These are phyloP conservation scores for Stachybotrys echinatus DNA, from an alignment of 2,329 filamentous ascomycete genomes.

Conservation along the genomic window DNA sequence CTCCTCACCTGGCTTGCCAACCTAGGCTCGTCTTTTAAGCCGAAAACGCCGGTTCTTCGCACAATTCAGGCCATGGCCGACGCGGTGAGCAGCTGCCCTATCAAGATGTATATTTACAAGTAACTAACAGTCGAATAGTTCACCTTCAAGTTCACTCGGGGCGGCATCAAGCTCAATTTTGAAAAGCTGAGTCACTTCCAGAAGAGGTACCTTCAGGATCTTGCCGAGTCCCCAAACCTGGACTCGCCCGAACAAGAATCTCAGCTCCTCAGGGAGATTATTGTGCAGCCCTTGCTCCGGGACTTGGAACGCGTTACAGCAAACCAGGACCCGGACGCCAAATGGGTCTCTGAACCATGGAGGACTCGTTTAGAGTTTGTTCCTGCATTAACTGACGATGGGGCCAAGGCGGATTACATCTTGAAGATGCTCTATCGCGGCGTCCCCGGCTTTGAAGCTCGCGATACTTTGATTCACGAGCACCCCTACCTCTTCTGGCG, in stretches of 20 bases:
- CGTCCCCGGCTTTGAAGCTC: conserved; percentile 14
- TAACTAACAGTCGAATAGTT: conserved; percentile 48
- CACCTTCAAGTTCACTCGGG: conserved; percentile 81
- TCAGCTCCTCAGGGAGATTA: conserved; percentile 14
- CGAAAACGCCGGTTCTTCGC: conserved; percentile 21
- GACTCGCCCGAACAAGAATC: conserved; percentile 15
- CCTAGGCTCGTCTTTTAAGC: conserved; percentile 38
- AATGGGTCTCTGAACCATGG: conserved; percentile 14
- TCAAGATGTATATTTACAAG: background rate
- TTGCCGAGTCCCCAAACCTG: conserved; percentile 19
- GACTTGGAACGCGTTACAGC: conserved; percentile 17
- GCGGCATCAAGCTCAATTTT: conserved; percentile 77
- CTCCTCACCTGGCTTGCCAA: conserved; percentile 79
- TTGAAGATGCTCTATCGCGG: conserved; percentile 10
- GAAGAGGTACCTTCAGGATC: conserved; percentile 49
- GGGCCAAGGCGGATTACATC: conserved; percentile 13
- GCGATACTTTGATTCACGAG: conserved; percentile 14
- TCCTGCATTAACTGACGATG: conserved; percentile 13
- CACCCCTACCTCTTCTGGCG: conserved; percentile 34
- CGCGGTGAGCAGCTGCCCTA: conserved; percentile 45
- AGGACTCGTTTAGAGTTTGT: conserved; percentile 15
- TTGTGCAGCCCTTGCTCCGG: conserved; percentile 14
- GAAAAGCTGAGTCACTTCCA: conserved; percentile 81
- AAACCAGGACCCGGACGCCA: background rate
- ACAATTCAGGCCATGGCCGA: conserved; percentile 64